Base-by-base conservation (phyloP, 106 monocot species). In the Dioscorea alata region DNA sequence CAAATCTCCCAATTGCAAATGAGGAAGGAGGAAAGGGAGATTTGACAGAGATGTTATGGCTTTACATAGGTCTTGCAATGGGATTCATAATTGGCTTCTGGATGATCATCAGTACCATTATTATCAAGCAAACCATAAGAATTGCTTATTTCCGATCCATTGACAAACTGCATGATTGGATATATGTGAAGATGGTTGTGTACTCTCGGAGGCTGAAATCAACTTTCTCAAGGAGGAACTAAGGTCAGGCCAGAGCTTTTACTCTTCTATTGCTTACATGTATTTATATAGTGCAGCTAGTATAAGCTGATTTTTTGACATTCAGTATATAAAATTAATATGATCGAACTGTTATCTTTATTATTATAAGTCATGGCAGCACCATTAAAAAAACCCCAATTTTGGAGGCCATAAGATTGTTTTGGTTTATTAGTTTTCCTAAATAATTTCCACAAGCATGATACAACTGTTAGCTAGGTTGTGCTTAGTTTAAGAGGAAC, bases 71-170 rank as follows among this genome's bases (percentile, higher is more conserved):
- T 22, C n/a, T 64, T 22, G 73, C 2, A 4, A 4, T 56, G 25
- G 73, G 73, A 34, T 73, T 50, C 12, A 17, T 23, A 4, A 6
- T 22, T 12, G 73, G 73, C 4, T 14, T 73, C 1, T 64, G 25
- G 64, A 2, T 3, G 0, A 3, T 63, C 3, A 53, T n/a, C n/a
- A 28, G 52, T 4, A 35, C 23, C 25, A 2, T 73, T 19, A 1
- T 73, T 7, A 21, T 73, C 1, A 73, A 64, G 28, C 8, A 21
- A 21, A 17, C 33, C 2, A 64, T 63, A 64, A 73, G 73, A 16
- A 20, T 12, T 20, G 9, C 64, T 13, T 64, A 33, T 20, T 73
- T 64, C 19, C 15, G 15, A 19, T 54, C 34, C 34, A 33, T 34
- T 4, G 73, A 73, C 52, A 28, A 28, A 28, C 2, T 28, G 3